phyloP scores from a whole-genome alignment of 768 basidiomycete species.

The Lentinula lateritia region DNA sequence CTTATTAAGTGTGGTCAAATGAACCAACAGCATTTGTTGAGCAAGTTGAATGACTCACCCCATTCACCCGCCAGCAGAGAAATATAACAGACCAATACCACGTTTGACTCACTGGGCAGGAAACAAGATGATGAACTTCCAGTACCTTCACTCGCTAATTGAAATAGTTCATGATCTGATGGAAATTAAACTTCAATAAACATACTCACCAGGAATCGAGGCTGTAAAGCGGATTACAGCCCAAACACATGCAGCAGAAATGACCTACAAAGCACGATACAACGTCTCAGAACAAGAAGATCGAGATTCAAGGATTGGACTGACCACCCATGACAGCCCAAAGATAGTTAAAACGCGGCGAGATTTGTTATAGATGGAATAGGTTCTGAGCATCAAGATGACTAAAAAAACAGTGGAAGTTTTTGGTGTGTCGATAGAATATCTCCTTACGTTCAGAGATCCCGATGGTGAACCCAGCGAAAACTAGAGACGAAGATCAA shows the following conservation, averaged over 20 bases:
- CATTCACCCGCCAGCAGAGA: neutral
- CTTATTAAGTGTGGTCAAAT: neutral
- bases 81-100: neutral
- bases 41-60: neutral
- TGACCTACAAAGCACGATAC: neutral
- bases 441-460: neutral
- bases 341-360: neutral
- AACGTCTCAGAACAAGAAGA: too few species aligned
- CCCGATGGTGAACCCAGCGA: neutral
- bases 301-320: neutral
- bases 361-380: constrained; percentile 1
- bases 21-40: neutral
- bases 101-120: neutral
- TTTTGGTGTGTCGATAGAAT: neutral
- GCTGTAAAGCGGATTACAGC: neutral
- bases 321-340: neutral
- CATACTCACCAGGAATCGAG: neutral
- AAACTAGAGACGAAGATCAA: neutral
- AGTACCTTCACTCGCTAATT: too few species aligned
- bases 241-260: neutral
- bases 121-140: neutral
- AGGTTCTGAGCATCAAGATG: constrained; percentile 1
- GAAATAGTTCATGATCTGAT: neutral
- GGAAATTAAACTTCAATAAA: neutral
- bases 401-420: neutral